Evolutionary conservation across 352 stramenopile genomes (phyloP).

Genomic region (Phytophthora sp.): DNA sequence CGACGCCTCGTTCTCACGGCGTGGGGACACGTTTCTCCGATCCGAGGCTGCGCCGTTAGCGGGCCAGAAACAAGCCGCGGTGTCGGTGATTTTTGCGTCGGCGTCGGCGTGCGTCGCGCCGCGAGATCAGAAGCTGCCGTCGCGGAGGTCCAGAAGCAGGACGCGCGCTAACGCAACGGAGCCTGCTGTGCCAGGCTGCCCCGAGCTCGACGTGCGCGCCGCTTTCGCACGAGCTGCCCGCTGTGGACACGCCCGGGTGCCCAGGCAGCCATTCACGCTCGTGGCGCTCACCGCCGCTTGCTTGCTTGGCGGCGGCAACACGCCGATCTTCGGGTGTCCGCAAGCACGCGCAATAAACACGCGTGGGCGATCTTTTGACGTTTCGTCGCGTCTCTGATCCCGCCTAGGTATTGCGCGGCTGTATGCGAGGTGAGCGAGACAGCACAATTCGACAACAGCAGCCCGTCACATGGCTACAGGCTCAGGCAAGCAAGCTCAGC

Average conservation of each 20-base stretch:
- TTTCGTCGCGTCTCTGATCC: slow-evolving; percentile 10
- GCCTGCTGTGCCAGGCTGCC: no score
- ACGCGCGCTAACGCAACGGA: no score
- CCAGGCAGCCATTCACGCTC: not conserved
- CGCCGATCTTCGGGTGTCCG: slow-evolving; percentile 1
- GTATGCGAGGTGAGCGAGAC: not conserved
- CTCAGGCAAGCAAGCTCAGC: no score
- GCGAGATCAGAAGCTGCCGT: no score
- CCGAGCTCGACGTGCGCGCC: no score
- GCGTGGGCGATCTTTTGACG: slow-evolving; percentile 5
- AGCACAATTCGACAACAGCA: no score
- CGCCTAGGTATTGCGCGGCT: not conserved
- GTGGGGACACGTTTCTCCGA: slow-evolving; percentile 3
- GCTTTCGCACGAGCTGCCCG: no score
- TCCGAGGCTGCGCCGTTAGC: not conserved
- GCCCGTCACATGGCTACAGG: no score
- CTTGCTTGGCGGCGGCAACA: slow-evolving; percentile 7
- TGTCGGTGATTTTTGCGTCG: not conserved
- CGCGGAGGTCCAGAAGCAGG: no score
- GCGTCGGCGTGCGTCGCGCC: not conserved
- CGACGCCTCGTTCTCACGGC: no score
- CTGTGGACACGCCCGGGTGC: no score
- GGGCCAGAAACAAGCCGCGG: slow-evolving; percentile 8
- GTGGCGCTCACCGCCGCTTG: not conserved
- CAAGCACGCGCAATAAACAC: not conserved